Percentiles rank a stretch among this genome's conserved stretches.
Conservation (phyloP, 2,329 filamentous ascomycete genomes). For the Alternaria brassicicola region DNA sequence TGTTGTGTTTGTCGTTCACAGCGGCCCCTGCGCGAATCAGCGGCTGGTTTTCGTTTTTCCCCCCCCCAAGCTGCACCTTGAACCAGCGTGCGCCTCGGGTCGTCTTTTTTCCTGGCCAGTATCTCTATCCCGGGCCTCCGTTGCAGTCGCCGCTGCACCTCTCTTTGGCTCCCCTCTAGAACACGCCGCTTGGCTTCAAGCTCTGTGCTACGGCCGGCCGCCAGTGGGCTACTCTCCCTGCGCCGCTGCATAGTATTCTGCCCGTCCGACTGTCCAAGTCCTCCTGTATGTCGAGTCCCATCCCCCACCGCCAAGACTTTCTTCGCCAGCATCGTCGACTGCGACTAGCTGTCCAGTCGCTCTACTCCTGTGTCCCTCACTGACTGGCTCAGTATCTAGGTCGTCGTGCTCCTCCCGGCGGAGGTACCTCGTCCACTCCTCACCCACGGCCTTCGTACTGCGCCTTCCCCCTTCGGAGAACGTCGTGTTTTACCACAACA, state of each 20-base stretch:
- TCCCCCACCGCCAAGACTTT: slow-evolving; percentile 28
- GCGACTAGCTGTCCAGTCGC: slow-evolving; percentile 10
- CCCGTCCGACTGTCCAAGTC: slow-evolving; percentile 33
- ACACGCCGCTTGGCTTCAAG: slow-evolving; percentile 34
- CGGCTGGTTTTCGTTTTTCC: slow-evolving; percentile 24
- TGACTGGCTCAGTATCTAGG: slow-evolving; percentile 33
- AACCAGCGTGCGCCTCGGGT: slow-evolving; percentile 31
- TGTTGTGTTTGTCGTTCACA: slow-evolving; percentile 21
- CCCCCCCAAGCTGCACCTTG: slow-evolving; percentile 25
- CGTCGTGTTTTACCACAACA: slow-evolving; percentile 5
- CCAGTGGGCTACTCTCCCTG: slow-evolving; percentile 40
- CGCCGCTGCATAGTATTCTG: slow-evolving; percentile 45
- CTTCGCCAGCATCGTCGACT: slow-evolving; percentile 16
- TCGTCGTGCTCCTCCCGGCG: slow-evolving; percentile 29
- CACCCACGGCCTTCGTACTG: slow-evolving; percentile 13
- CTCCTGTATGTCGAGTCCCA: slow-evolving; percentile 28
- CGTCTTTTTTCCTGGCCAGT: slow-evolving; percentile 30
- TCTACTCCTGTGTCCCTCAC: slow-evolving; percentile 15
- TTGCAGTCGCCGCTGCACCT: slow-evolving; percentile 35
- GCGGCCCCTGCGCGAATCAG: slow-evolving; percentile 21
- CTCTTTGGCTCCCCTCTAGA: slow-evolving; percentile 33
- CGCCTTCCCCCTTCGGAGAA: slow-evolving; percentile 11
- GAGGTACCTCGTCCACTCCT: slow-evolving; percentile 27
- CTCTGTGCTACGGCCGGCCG: slow-evolving; percentile 25
- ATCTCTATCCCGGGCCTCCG: slow-evolving; percentile 26